phyloP scores from a whole-genome alignment of 2,329 filamentous ascomycete species.

The Fusarium protoensiforme region DNA sequence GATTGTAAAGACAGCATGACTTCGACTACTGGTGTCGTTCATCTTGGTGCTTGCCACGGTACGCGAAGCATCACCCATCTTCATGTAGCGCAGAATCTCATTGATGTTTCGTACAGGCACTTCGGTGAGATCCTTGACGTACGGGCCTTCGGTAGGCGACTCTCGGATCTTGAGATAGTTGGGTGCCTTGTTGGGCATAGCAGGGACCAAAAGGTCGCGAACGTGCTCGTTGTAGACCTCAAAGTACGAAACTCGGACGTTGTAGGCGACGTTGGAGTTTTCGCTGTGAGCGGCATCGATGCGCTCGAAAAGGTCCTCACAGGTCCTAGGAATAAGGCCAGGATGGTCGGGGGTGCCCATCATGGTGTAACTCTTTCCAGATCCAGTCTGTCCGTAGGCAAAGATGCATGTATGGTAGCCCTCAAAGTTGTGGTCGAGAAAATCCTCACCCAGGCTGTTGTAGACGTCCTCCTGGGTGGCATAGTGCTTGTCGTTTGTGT shows the following conservation, averaged over 20 bases:
- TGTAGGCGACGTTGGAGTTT: conserved; percentile 93
- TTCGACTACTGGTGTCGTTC: conserved; percentile 98
- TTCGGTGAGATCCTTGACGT: conserved; percentile 96
- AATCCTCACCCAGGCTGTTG: conserved; percentile 93
- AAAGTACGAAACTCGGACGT: conserved; percentile 97
- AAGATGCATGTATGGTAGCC: conserved; percentile 99
- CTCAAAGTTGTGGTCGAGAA: conserved; percentile 98
- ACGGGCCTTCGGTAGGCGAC: conserved; percentile 92
- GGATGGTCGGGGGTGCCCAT: conserved; percentile 91
- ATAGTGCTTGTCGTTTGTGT: conserved; percentile 83
- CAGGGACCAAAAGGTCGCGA: conserved; percentile 87
- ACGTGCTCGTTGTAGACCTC: conserved; percentile 99
- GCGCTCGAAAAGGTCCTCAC: conserved; percentile 93
- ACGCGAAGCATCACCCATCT: conserved; percentile 85
- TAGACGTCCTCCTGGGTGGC: conserved; percentile 94
- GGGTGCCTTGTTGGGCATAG: conserved; percentile 75
- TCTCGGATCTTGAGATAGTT: conserved; percentile 98
- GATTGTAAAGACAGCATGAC: conserved; percentile 97
- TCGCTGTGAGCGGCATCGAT: conserved; percentile 83
- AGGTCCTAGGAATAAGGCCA: conserved; percentile 93
- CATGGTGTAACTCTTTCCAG: conserved; percentile 98
- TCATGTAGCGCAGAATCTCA: conserved; percentile 93
- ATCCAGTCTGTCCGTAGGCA: conserved; percentile 97
- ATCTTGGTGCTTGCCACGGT: conserved; percentile 97
- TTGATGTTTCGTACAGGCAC: conserved; percentile 87